Conservation (phyloP, 192 early-diverging fungal species). For the Glomus cerebriforme region DNA sequence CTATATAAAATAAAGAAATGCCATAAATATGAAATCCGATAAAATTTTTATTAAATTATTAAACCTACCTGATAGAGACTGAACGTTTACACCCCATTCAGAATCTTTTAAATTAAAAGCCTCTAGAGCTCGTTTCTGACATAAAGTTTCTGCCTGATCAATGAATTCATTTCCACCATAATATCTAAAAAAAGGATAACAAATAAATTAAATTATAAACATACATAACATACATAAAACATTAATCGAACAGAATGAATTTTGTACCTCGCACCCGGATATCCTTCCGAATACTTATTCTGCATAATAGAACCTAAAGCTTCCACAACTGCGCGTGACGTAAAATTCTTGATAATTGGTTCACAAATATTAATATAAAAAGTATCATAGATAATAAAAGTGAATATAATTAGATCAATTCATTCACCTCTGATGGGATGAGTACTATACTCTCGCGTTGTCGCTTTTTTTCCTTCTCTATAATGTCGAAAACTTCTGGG, state of each 20-base stretch:
- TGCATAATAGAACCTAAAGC: constrained; percentile 97
- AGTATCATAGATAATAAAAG: neutral
- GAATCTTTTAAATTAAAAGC: constrained; percentile 79
- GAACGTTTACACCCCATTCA: constrained; percentile 98
- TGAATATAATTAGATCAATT: neutral
- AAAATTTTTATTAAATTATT: neutral
- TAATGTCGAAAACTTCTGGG: constrained; percentile 91
- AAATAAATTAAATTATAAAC: neutral
- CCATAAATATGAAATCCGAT: constrained; percentile 8
- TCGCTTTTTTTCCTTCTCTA: constrained; percentile 93
- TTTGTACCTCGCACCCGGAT: constrained; percentile 81
- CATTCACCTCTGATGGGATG: constrained; percentile 90
- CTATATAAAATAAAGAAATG: constrained; percentile 35
- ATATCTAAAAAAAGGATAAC: constrained; percentile 58
- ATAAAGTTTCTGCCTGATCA: constrained; percentile 90
- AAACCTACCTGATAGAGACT: constrained; percentile 77
- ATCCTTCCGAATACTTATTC: constrained; percentile 99
- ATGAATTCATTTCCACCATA: constrained; percentile 99
- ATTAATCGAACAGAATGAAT: neutral
- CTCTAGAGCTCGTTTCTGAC: constrained; percentile 95
- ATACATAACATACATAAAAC: neutral
- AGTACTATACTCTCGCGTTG: constrained; percentile 91
- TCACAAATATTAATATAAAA: neutral
- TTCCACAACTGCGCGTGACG: constrained; percentile 93
- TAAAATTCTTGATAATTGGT: constrained; percentile 81